Base-by-base conservation (phyloP, 1,139 yeast species). In the Citeromyces siamensis region DNA sequence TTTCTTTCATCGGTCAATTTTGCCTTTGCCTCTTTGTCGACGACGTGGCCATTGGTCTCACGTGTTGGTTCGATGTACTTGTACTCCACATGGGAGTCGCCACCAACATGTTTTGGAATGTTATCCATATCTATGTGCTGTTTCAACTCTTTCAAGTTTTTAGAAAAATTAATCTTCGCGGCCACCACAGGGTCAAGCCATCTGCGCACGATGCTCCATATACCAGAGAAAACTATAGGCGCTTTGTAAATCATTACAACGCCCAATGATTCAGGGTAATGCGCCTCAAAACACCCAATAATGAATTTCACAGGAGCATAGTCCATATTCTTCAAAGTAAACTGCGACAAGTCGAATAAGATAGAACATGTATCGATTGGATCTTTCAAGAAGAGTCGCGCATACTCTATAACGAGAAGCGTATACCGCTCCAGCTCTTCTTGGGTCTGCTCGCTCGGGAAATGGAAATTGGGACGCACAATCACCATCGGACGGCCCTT, bases 101-200 rank as follows among this genome's bases (percentile, higher is more conserved):
- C 95, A 9, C 90, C 94, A 35, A 83, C 55, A 23, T 66, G 69
- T 42, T 59, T 56, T 28, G 88, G 81, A 40, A 85, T 64, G 47
- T 68, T 58, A 33, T 70, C 59, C 32, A 55, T 48, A 35, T 68
- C 71, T 33, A 85, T 71, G 51, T 58, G 71, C 46, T 75, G 62
- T 36, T 62, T 63, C 46, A 85, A 58, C 42, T 84, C 94, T 37
- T 69, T 64, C 10, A 59, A 47, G 38, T 60, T 60, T 48, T 75
- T 74, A 19, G 94, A 82, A 58, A 85, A 85, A 19, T 69, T 66
- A 46, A 85, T 77, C 57, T 83, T 85, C 20, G 83, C 65, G 0
- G 93, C 94, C 34, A 85, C 93, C 7, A 78, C 88, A 2, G 95
- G 95, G 51, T 85, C 94, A 40, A 85, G 62, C 94, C 94, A 84